Evolutionary conservation across 2,329 filamentous ascomycete genomes (phyloP).

Genomic region (Colletotrichum simmondsii): DNA sequence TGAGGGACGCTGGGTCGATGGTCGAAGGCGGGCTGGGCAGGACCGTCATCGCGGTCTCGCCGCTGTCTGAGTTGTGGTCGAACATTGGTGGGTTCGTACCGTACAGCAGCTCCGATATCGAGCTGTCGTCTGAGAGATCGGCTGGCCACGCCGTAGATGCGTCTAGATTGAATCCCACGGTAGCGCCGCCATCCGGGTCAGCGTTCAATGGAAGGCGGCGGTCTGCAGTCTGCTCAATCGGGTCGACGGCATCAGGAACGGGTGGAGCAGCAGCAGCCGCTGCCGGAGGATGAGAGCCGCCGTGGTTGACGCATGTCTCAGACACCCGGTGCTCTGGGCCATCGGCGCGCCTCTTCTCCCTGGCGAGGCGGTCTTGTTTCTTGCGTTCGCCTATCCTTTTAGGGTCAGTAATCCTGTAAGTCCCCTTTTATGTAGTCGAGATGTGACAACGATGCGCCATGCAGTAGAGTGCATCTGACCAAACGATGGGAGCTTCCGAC

Average conservation of each 20-base stretch:
- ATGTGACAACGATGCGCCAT: background rate
- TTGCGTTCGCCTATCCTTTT: conserved; percentile 41
- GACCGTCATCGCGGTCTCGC: background rate
- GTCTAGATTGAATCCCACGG: conserved; percentile 14
- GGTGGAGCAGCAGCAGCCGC: background rate
- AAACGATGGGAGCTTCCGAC: background rate
- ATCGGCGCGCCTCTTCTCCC: conserved; percentile 3
- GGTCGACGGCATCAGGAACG: background rate
- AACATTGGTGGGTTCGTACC: background rate
- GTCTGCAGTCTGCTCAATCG: conserved; percentile 10
- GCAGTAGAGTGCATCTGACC: background rate
- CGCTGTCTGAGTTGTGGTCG: background rate
- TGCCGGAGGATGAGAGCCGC: background rate
- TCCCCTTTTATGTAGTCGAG: background rate
- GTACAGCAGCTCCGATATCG: conserved; percentile 12
- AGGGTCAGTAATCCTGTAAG: background rate
- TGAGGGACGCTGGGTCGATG: conserved; percentile 27
- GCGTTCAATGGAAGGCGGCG: background rate
- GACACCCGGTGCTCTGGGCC: background rate
- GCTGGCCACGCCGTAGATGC: background rate
- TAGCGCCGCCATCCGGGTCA: conserved; percentile 14
- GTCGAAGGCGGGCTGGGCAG: conserved; percentile 14
- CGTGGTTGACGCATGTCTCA: conserved; percentile 13
- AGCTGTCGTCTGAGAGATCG: conserved; percentile 11
- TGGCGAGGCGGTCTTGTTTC: conserved; percentile 34